A percentile compares a stretch with the other conserved stretches of the same genome.
Conservation (phyloP, 2,329 filamentous ascomycete species). For the Sarocladium strictum region DNA sequence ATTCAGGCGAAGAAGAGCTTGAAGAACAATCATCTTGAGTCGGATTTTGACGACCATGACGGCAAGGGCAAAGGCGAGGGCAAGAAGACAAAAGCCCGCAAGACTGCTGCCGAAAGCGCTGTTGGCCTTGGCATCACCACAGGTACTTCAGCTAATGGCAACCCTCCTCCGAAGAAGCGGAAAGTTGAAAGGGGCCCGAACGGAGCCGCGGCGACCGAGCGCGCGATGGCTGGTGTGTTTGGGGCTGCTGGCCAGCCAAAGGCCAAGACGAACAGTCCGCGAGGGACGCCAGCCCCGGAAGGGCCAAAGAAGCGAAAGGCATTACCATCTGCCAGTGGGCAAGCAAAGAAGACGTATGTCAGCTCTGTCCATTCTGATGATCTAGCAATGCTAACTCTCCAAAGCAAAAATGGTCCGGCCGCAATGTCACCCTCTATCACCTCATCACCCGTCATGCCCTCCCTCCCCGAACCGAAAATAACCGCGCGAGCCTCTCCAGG, state of each 20-base stretch:
- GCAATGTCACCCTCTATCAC: conserved; percentile 63
- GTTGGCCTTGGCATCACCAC: conserved; percentile 63
- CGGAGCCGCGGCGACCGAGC: conserved; percentile 53
- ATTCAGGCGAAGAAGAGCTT: conserved; percentile 69
- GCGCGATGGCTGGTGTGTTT: conserved; percentile 57
- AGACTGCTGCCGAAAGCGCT: conserved; percentile 46
- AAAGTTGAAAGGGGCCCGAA: conserved; percentile 67
- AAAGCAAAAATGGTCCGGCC: conserved; percentile 23
- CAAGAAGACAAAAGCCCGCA: conserved; percentile 66
- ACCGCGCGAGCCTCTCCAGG: conserved; percentile 52
- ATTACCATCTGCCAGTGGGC: conserved; percentile 58
- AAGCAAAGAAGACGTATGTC: conserved; percentile 71
- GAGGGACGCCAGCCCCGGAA: conserved; percentile 63
- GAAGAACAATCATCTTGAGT: conserved; percentile 60
- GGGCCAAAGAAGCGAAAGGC: conserved; percentile 68
- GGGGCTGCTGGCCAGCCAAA: conserved; percentile 43
- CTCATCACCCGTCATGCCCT: conserved; percentile 69
- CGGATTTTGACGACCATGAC: conserved; percentile 69
- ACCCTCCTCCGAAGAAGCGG: conserved; percentile 65
- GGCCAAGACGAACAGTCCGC: conserved; percentile 56
- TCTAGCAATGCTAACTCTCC: neutral
- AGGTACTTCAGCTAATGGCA: conserved; percentile 42
- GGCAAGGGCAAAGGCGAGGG: conserved; percentile 27
- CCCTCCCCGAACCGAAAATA: conserved; percentile 57
- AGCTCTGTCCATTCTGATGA: neutral